These are phyloP conservation scores for Daldinia grandis DNA, from an alignment of 495 filamentous ascomycete genomes.

Conservation along the genomic window DNA sequence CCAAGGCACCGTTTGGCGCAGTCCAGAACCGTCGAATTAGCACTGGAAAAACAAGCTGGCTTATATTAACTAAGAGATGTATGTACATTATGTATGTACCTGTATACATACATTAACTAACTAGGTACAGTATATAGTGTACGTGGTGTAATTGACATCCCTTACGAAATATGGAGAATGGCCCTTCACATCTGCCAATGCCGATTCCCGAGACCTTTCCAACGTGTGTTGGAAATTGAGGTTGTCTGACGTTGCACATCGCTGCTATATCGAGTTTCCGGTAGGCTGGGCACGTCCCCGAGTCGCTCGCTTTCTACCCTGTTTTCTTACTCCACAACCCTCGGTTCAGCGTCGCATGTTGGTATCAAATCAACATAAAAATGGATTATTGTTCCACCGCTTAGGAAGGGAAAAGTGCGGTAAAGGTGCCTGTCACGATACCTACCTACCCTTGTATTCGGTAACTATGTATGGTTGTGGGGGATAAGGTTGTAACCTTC, in stretches of 20 bases:
- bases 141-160: too few species aligned
- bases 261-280: slow-evolving; percentile 39
- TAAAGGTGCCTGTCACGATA: neutral
- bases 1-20: slow-evolving; percentile 20
- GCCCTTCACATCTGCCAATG: slow-evolving; percentile 19
- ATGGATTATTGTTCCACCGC: slow-evolving; percentile 27
- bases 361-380: slow-evolving; percentile 3
- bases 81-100: too few species aligned
- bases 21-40: slow-evolving; percentile 28
- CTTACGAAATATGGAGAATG: too few species aligned
- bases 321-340: slow-evolving; percentile 10
- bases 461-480: neutral
- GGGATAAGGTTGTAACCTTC: too few species aligned
- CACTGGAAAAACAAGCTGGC: slow-evolving; percentile 13
- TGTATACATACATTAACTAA: too few species aligned
- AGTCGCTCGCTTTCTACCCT: slow-evolving; percentile 19
- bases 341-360: slow-evolving; percentile 22
- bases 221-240: neutral
- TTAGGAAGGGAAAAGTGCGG: neutral
- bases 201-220: slow-evolving; percentile 26
- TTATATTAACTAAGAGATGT: slow-evolving; percentile 5
- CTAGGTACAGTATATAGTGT: too few species aligned
- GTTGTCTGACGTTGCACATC: slow-evolving; percentile 29
- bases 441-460: neutral
- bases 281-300: slow-evolving; percentile 30